These are phyloP conservation scores for Allium cepa DNA, from an alignment of 106 monocot species.

Conservation along the genomic window DNA sequence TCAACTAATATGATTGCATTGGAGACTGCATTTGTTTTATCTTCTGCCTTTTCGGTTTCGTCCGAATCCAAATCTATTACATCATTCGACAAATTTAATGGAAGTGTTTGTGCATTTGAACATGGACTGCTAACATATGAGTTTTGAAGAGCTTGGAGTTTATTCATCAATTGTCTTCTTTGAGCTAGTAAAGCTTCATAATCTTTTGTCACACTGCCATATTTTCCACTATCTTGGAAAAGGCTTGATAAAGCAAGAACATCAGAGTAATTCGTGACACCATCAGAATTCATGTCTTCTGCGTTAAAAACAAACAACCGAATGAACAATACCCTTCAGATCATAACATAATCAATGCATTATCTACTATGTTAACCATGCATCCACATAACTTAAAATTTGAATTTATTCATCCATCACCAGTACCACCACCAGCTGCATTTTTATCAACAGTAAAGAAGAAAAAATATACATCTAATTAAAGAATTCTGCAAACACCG, in stretches of 20 bases:
- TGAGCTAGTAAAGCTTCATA: slow-evolving; percentile 19
- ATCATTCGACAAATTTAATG: not conserved
- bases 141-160: not conserved
- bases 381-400: no score
- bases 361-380: no score
- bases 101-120: not conserved
- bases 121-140: not conserved
- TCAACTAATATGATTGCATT: slow-evolving; percentile 48
- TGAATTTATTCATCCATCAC: no score
- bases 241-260: slow-evolving; percentile 2
- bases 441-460: no score
- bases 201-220: slow-evolving; percentile 35
- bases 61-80: slow-evolving; percentile 8
- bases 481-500: no score
- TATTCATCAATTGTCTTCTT: not conserved
- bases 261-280: slow-evolving; percentile 8
- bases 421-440: no score
- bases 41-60: slow-evolving; percentile 7
- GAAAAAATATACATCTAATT: no score
- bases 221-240: slow-evolving; percentile 20
- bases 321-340: no score
- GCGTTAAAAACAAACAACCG: not conserved
- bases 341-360: no score
- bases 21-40: slow-evolving; percentile 8
- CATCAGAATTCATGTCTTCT: slow-evolving; percentile 1